Evolutionary conservation across 2,329 filamentous ascomycete species (phyloP).

Genomic region (Cladophialophora yegresii): DNA sequence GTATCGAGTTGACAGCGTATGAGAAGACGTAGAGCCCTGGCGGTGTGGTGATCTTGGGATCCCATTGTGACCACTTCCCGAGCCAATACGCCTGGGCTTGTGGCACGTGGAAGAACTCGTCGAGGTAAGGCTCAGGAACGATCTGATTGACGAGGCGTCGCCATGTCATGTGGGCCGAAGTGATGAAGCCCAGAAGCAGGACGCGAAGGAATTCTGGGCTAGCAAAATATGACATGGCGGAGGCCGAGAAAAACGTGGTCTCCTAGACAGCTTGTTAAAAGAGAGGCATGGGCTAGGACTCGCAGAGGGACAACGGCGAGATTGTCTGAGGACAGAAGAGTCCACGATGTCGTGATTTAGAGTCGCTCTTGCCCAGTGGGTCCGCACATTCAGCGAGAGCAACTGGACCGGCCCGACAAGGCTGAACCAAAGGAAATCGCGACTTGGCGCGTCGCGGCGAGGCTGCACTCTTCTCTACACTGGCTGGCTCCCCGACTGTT

Average conservation of each 20-base stretch:
- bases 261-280: neutral
- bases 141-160: constrained; percentile 49
- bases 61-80: constrained; percentile 75
- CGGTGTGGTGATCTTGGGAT: constrained; percentile 95
- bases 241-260: neutral
- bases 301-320: neutral
- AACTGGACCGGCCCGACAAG: neutral
- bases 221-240: constrained; percentile 29
- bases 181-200: constrained; percentile 27
- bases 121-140: constrained; percentile 62
- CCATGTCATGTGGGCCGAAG: constrained; percentile 41
- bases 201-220: constrained; percentile 30
- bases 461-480: neutral
- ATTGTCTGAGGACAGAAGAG: neutral
- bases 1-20: constrained; percentile 54
- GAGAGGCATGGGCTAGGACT: neutral
- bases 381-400: neutral
- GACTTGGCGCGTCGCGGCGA: neutral
- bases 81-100: constrained; percentile 85
- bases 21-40: constrained; percentile 70
- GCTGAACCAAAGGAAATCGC: neutral
- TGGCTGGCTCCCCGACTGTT: neutral
- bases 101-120: constrained; percentile 67
- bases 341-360: neutral
- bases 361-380: neutral